Base-by-base conservation (phyloP, 768 basidiomycete genomes). In the Pleurotus sapidus region DNA sequence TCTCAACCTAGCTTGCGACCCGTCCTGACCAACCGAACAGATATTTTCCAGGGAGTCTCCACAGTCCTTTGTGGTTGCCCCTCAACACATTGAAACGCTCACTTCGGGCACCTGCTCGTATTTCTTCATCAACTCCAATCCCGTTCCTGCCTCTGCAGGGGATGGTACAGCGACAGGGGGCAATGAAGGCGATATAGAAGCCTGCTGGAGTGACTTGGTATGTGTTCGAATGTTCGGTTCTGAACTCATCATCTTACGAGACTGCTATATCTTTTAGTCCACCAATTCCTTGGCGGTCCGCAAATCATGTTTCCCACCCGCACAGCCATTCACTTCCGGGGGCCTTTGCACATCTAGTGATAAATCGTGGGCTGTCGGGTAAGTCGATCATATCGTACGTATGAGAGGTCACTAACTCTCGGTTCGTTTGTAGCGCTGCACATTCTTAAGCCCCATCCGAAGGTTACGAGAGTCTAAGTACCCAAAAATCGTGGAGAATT, bases 241-340 rank as follows among this genome's bases (percentile, higher is more conserved):
- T 23, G 20, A 9, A 11, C 3, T 45, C n/a, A 17, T 45, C n/a
- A 23, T 45, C 42, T 23, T 3, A 23, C 15, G 14, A 7, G 42
- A 4, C 42, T 45, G 42, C 5, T 9, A 43, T 40, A 24, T 49
- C 15, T 27, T 11, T 57, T 34, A 34, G 30, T 34, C 30, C 30
- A 34, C 30, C 30, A 11, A 9, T 34, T 34, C 30, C 30, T 11
- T 34, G 8, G 34, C 18, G 17, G 57, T 49, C 5, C 48, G 47
- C 15, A 49, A 15, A 34, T 27, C 57, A 5, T 57, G 57, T 20
- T 57, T 57, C 47, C 57, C 57, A 12, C 57, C 57, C 50, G 25
- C 38, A 6, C 47, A 49, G 23, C 57, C 57, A 24, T 49, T 57
- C 57, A 51, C 47, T 37, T 57, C 57, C 4, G 57, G 50, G 25